phyloP scores from a whole-genome alignment of 2,329 filamentous ascomycete genomes.

The Beauveria scarabaeidicola region DNA sequence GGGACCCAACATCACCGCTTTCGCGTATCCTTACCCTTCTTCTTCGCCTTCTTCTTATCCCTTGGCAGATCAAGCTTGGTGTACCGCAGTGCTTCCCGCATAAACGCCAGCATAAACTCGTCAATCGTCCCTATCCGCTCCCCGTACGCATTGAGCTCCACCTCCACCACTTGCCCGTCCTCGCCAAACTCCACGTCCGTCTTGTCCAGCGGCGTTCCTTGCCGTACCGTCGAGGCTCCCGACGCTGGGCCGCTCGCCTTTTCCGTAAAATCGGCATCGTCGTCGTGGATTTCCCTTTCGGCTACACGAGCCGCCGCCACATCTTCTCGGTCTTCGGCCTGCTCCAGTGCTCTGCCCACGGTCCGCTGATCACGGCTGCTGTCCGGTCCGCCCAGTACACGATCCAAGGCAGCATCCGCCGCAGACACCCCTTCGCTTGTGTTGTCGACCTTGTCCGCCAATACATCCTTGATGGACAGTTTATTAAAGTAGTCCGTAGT shows the following conservation, averaged over 20 bases:
- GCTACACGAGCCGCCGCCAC: conserved; percentile 79
- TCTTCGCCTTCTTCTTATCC: conserved; percentile 56
- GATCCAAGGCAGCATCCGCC: conserved; percentile 75
- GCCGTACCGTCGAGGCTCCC: conserved; percentile 40
- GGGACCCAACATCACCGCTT: conserved; percentile 29
- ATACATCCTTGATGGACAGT: conserved; percentile 61
- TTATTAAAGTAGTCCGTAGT: conserved; percentile 94
- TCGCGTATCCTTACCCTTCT: conserved; percentile 48
- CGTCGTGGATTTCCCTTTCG: conserved; percentile 79
- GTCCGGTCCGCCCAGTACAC: conserved; percentile 62
- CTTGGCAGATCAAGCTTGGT: conserved; percentile 54
- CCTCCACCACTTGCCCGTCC: conserved; percentile 26
- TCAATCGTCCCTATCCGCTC: conserved; percentile 55
- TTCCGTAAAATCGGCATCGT: conserved; percentile 78
- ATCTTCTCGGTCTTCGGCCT: conserved; percentile 88
- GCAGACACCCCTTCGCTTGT: conserved; percentile 51
- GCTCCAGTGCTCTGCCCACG: conserved; percentile 68
- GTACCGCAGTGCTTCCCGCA: conserved; percentile 53
- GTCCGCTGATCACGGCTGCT: conserved; percentile 52
- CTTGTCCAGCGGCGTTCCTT: conserved; percentile 41
- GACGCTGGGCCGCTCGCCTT: conserved; percentile 39
- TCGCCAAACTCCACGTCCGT: conserved; percentile 24
- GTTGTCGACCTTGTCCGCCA: conserved; percentile 49
- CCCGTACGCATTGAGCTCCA: conserved; percentile 53
- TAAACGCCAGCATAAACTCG: conserved; percentile 64